phyloP scores from a whole-genome alignment of 805 yeast species.

The Candida broadrunensis region DNA sequence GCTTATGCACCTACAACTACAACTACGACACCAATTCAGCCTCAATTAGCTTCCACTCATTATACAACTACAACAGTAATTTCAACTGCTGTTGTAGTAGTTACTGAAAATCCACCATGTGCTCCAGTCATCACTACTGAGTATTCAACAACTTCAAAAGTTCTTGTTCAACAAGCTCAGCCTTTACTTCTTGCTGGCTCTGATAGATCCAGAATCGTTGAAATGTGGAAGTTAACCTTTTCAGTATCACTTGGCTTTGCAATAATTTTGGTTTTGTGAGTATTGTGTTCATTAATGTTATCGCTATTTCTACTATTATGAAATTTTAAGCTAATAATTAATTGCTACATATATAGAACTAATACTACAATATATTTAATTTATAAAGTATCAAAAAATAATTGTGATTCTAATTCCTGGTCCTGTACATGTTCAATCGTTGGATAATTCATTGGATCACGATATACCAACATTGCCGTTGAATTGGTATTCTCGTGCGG shows the following conservation, averaged over 20 bases:
- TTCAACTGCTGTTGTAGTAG: not conserved
- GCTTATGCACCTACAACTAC: slow-evolving; percentile 2
- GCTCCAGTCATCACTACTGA: not conserved
- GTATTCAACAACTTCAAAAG: not conserved
- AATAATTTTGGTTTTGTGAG: not conserved
- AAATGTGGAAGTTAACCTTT: not conserved
- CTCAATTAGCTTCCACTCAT: not conserved
- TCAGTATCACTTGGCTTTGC: not conserved
- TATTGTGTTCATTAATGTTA: not conserved
- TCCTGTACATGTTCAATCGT: not conserved
- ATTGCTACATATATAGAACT: not conserved
- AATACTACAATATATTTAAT: too few species aligned
- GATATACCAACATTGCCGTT: not conserved
- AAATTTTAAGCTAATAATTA: too few species aligned
- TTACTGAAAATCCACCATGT: not conserved
- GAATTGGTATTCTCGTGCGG: not conserved
- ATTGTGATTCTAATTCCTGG: not conserved
- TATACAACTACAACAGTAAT: not conserved
- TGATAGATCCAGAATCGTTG: not conserved
- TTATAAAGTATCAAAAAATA: not conserved
- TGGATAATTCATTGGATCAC: not conserved
- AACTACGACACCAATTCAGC: slow-evolving; percentile 4
- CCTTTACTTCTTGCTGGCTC: not conserved
- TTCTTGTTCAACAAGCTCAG: not conserved
- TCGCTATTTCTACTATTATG: too few species aligned